phyloP scores from a whole-genome alignment of 2,329 filamentous ascomycete species.

The Trichoderma hamatum region DNA sequence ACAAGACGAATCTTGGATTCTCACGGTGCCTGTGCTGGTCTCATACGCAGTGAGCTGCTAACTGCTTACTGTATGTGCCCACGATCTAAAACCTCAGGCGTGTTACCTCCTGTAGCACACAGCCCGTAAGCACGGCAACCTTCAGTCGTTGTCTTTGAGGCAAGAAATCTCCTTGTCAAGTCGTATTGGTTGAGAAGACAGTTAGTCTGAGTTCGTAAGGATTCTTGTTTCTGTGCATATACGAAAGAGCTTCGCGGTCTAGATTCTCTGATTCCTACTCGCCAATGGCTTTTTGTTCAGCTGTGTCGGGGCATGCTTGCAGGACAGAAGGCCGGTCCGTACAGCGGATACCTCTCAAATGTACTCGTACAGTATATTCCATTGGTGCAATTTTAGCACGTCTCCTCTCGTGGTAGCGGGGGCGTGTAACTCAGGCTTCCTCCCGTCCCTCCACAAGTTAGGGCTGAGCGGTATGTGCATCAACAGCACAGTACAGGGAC shows the following conservation, averaged over 20 bases:
- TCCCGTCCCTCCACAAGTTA: conserved; percentile 19
- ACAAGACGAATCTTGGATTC: background rate
- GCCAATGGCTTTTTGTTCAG: background rate
- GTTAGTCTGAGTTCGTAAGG: background rate
- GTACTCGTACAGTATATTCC: background rate
- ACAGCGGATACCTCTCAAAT: background rate
- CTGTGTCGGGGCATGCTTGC: background rate
- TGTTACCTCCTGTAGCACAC: background rate
- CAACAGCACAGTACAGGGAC: background rate
- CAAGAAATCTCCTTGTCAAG: background rate
- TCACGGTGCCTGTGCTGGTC: background rate
- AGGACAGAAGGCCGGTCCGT: background rate
- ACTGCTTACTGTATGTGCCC: conserved; percentile 4
- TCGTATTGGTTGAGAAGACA: background rate
- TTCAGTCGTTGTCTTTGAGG: background rate
- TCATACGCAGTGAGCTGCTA: background rate
- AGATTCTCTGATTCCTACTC: background rate
- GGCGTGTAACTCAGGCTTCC: conserved; percentile 26
- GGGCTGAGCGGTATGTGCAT: conserved; percentile 14
- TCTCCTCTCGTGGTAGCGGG: background rate
- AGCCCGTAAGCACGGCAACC: conserved; percentile 5
- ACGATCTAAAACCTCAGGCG: background rate
- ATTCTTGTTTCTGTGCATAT: conserved; percentile 2
- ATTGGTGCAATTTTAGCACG: background rate
- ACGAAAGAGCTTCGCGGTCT: conserved; percentile 8